These are phyloP conservation scores for Pestalotiopsis sp. DNA, from an alignment of 2,329 filamentous ascomycete species.

Conservation along the genomic window DNA sequence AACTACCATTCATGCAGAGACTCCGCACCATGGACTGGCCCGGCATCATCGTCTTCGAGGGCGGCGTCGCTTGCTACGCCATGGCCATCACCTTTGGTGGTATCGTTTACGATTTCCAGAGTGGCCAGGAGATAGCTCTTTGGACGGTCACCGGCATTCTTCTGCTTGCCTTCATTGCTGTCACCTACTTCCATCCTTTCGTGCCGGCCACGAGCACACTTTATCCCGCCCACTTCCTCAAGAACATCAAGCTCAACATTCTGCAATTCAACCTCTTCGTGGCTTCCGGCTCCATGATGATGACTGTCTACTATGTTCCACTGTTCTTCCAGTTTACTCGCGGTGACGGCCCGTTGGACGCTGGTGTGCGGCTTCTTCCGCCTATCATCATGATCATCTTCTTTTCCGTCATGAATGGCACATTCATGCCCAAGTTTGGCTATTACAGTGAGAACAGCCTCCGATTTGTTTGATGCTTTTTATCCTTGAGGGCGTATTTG, in stretches of 20 bases:
- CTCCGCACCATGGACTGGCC: constrained; percentile 42
- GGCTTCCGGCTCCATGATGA: not conserved
- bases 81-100: constrained; percentile 54
- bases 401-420: constrained; percentile 34
- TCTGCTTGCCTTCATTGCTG: constrained; percentile 39
- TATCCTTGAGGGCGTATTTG: not conserved
- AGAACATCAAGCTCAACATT: constrained; percentile 16
- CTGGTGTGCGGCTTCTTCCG: constrained; percentile 43
- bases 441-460: not conserved
- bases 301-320: constrained; percentile 46
- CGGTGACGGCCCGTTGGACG: constrained; percentile 37
- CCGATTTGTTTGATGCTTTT: not conserved
- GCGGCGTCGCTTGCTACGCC: constrained; percentile 38
- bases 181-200: constrained; percentile 39
- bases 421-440: constrained; percentile 23
- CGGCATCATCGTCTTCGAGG: constrained; percentile 42
- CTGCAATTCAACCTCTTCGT: constrained; percentile 24
- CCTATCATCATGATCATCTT: constrained; percentile 39
- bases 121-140: constrained; percentile 42
- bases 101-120: constrained; percentile 45
- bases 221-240: constrained; percentile 43
- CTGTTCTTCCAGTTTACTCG: constrained; percentile 52
- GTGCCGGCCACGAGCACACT: constrained; percentile 36
- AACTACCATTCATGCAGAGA: constrained; percentile 22
- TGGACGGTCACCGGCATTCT: constrained; percentile 44